Conservation (phyloP, 1,139 yeast genomes). For the Meyerozyma sp. region DNA sequence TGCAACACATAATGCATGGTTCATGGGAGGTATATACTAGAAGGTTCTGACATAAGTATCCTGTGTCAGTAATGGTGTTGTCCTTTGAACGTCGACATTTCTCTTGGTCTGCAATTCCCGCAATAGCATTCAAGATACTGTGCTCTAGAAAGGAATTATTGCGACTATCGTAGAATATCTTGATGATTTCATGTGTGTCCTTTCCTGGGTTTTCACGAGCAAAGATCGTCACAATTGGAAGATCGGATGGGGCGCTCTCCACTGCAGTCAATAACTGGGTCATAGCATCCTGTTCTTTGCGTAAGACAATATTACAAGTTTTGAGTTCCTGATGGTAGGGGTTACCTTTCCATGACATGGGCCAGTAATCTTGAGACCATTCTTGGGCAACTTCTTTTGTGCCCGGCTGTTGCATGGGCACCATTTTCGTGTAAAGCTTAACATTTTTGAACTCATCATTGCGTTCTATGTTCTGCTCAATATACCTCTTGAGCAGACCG, state of each 20-base stretch:
- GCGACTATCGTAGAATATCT: constrained; percentile 17
- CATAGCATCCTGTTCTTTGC: constrained; percentile 37
- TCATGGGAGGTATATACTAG: constrained; percentile 89
- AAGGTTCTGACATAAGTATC: constrained; percentile 69
- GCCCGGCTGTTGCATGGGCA: constrained; percentile 53
- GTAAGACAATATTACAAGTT: constrained; percentile 45
- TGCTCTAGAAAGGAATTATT: constrained; percentile 53
- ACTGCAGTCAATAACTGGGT: constrained; percentile 2
- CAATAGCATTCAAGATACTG: constrained; percentile 69
- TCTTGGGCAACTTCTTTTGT: constrained; percentile 56
- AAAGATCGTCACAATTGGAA: constrained; percentile 29
- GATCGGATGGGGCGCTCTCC: constrained; percentile 2
- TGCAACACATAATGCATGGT: constrained; percentile 94
- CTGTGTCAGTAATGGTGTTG: constrained; percentile 9
- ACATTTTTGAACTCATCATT: constrained; percentile 5
- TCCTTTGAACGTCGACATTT: constrained; percentile 2
- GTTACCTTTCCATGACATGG: constrained; percentile 89
- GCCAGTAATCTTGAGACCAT: constrained; percentile 79
- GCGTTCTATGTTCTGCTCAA: not conserved
- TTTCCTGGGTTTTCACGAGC: constrained; percentile 13
- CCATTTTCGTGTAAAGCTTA: constrained; percentile 7
- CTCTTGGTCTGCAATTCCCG: constrained; percentile 51
- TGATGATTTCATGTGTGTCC: constrained; percentile 13
- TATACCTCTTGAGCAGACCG: not conserved
- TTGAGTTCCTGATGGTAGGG: constrained; percentile 72